Base-by-base conservation (phyloP, 2,329 filamentous ascomycete genomes). In the Aspergillus neoniger region DNA sequence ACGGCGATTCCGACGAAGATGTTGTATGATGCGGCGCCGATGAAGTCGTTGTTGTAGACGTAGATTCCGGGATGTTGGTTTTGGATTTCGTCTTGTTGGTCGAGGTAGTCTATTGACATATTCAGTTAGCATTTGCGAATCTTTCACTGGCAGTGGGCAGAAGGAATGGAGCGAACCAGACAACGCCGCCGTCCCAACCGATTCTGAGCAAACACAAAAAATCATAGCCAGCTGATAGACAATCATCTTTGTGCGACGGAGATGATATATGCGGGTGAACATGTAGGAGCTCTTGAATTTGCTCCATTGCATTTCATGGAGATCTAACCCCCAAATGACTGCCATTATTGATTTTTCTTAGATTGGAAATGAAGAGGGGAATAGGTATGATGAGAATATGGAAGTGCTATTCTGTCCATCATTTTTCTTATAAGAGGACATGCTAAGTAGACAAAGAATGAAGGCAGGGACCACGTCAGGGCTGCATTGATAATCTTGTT, bases 161-260 rank as follows among this genome's bases (percentile, higher is more conserved):
- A 44, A 19, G 41, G n/a, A 10, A 19, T 19, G 5, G 4, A 23
- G 65, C 69, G 44, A 75, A 85, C 83, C 80, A 61, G 81, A 82
- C 21, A 86, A 69, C 3, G 80, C 82, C 3, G 82, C 82, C 1
- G 84, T 86, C 4, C 83, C 84, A 4, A 86, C 73, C 3, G 82
- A 83, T 67, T 86, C 84, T 2, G 82, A 85, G 25, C 83, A 78
- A 14, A 86, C 82, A 63, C 82, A 84, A 62, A 82, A 76, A 53
- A 86, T 84, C 82, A 86, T 83, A 62, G 84, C 84, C 58, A 81
- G 74, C 69, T 86, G 85, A 67, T 87, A 87, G 58, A 86, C 79
- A 62, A 85, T 80, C 77, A 87, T 86, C 66, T 85, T 86, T 8
- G 82, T 83, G 19, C 82, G 77, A 47, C 84, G 81, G 3, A 85